Conservation (phyloP, 495 filamentous ascomycete genomes). For the Cudoniella acicularis region DNA sequence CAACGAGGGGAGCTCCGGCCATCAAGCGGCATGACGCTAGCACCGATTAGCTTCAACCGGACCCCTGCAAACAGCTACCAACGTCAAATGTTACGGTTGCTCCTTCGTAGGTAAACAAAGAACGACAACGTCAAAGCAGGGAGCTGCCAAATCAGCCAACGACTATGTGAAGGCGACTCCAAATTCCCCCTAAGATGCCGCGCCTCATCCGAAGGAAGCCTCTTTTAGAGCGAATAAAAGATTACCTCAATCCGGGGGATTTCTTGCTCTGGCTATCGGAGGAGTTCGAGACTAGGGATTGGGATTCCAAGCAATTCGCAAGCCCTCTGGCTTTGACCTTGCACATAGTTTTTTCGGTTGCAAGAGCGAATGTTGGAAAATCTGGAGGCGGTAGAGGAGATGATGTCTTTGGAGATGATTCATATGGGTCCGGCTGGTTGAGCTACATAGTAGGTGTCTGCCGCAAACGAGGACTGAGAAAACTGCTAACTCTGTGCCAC, state of each 20-base stretch:
- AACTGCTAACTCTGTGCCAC: constrained; percentile 30
- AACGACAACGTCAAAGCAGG: not conserved
- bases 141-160: constrained; percentile 1
- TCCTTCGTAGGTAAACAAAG: constrained; percentile 14
- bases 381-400: constrained; percentile 46
- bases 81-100: not conserved
- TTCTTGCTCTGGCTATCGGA: constrained; percentile 86
- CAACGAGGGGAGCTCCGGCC: not conserved
- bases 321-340: constrained; percentile 66
- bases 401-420: constrained; percentile 80
- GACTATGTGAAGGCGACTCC: constrained; percentile 14
- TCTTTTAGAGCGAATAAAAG: constrained; percentile 69
- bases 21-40: not conserved
- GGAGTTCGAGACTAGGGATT: constrained; percentile 81
- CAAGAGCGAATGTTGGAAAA: constrained; percentile 66
- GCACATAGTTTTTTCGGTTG: constrained; percentile 78
- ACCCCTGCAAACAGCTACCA: not conserved
- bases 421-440: constrained; percentile 55
- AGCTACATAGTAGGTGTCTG: constrained; percentile 69
- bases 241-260: constrained; percentile 81
- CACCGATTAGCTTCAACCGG: not conserved
- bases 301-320: constrained; percentile 78
- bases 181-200: constrained; percentile 46
- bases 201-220: constrained; percentile 78
- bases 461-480: not conserved